Percentiles rank a stretch among this genome's conserved stretches.
Conservation (phyloP, 129 eudicot species). For the Heracleum sosnowskyi region DNA sequence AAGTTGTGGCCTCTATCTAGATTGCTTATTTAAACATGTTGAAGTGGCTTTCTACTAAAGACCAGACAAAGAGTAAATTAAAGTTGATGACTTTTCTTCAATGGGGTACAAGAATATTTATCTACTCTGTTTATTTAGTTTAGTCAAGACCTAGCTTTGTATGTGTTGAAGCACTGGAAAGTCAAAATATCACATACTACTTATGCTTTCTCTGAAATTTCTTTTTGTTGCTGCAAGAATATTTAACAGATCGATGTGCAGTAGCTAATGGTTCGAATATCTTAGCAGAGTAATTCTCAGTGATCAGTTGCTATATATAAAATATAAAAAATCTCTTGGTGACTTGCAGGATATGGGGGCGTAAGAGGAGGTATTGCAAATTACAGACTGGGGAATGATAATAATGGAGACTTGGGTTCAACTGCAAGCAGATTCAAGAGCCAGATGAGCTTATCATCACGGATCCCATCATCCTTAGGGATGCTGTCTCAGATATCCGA, state of each 20-base stretch:
- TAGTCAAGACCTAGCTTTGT: background rate
- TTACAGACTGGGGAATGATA: slow-evolving; percentile 38
- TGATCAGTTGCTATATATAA: background rate
- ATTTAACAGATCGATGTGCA: too few relatives aligned
- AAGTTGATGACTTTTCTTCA: background rate
- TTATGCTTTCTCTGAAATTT: too few relatives aligned
- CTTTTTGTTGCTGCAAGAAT: background rate
- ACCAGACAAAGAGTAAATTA: background rate
- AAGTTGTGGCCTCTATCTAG: background rate
- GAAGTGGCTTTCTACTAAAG: background rate
- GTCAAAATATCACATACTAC: background rate
- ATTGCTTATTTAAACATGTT: background rate
- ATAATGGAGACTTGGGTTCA: slow-evolving; percentile 33
- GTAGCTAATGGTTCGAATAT: background rate
- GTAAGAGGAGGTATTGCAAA: slow-evolving; percentile 40
- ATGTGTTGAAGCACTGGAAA: background rate
- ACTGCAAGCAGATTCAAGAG: slow-evolving; percentile 38
- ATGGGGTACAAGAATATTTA: slow-evolving; percentile 8
- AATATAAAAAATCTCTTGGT: slow-evolving; percentile 18
- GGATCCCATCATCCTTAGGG: slow-evolving; percentile 32
- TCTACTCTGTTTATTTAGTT: background rate
- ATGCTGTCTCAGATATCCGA: slow-evolving; percentile 63
- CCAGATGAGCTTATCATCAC: slow-evolving; percentile 33
- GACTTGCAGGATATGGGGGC: slow-evolving; percentile 48
- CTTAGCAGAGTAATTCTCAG: background rate